Evolutionary conservation across 225 moss, liverwort and hornwort genomes (phyloP), one percentile per base, ranked within the genome.

Genomic region (Physcomitrellopsis africana): DNA sequence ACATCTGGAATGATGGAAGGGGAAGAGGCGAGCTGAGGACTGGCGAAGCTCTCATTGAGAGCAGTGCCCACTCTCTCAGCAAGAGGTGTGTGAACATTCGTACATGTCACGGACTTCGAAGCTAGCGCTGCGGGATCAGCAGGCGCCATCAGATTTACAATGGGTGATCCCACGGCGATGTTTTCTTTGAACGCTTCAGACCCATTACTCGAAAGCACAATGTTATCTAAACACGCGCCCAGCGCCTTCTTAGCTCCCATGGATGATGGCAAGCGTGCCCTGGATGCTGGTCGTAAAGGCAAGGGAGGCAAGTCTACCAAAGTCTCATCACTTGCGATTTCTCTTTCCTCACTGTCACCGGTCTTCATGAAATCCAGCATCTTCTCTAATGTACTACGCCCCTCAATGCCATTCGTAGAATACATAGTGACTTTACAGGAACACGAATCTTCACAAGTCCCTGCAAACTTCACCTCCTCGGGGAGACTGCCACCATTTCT

Each of bases 211-310:
- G 77, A 78, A 2, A 76, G 48, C 55, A 73, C 43, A 15, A 87
- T 72, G 70, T 29, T 75, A 37, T 90, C 91, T 73, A 83, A 74
- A 10, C 75, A 87, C 20, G 81, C 76, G 23, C 77, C 79, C 29
- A 81, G 74, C 10, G 86, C 69, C 81, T 91, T 99, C 84, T 86
- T 90, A 48, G 89, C 86, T 73, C 99, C 93, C 68, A 86, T 80
- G 60, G 91, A 77, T 18, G 96, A 92, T 17, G 92, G 87, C 62
- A 95, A 77, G 26, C 99, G 92, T 54, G 87, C 88, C 76, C 89
- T 79, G 15, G 93, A 93, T 22, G 93, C 81, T 29, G 99, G 93
- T 57, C 88, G 80, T 69, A 92, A 76, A 16, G 95, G 95, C 23
- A 93, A 84, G 41, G 89, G 84, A 9, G 43, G 89, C 82, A 81